These are phyloP conservation scores for Irpex rosettiformis DNA, from an alignment of 1,284 basidiomycete genomes.

Conservation along the genomic window DNA sequence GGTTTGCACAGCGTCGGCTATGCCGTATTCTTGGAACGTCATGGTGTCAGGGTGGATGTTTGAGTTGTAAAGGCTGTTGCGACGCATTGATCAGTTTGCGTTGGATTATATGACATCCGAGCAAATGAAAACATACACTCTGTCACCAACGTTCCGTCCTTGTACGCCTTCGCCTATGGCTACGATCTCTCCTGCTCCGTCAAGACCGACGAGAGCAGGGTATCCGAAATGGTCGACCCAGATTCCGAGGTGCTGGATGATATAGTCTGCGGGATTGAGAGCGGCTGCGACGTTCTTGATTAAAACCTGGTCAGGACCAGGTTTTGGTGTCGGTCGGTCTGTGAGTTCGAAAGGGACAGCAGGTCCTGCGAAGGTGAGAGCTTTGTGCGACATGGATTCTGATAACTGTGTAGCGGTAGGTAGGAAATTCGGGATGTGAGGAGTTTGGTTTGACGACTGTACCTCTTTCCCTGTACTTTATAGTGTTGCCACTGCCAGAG, in stretches of 20 bases:
- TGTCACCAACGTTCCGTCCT: not conserved
- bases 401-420: no score
- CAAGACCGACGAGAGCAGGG: not conserved
- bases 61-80: not conserved
- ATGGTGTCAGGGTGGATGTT: constrained; percentile 6
- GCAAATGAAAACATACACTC: not conserved
- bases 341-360: not conserved
- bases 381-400: not conserved
- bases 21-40: constrained; percentile 20
- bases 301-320: constrained; percentile 1
- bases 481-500: no score
- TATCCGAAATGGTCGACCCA: not conserved
- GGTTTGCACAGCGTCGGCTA: constrained; percentile 3
- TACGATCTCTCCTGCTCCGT: not conserved
- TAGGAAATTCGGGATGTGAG: no score
- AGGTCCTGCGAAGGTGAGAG: not conserved
- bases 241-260: not conserved
- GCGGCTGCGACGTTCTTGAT: not conserved
- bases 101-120: not conserved
- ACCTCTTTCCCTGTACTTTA: no score
- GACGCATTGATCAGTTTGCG: not conserved
- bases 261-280: not conserved
- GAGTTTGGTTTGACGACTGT: no score
- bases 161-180: not conserved
- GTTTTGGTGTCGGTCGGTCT: not conserved